Base-by-base conservation (phyloP, 1,284 basidiomycete species). In the Austroboletus niveus region DNA sequence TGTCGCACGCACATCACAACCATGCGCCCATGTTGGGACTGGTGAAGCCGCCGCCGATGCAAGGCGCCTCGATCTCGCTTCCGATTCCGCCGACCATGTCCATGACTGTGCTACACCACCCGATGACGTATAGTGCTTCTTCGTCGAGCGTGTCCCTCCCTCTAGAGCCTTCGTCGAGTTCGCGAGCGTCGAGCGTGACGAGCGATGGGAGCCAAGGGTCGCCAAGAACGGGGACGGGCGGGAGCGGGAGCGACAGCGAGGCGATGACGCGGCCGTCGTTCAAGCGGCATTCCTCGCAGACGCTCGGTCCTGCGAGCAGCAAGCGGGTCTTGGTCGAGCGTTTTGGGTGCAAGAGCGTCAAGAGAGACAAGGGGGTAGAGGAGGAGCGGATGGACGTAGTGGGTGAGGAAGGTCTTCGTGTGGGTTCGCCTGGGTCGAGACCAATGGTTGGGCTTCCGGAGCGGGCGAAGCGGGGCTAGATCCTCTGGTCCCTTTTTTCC, bases 211-310 rank as follows among this genome's bases (percentile, higher is more conserved):
- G 22, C 12, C 39, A 40, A 3, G 39, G 39, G 7, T 35, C 34
- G 15, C 34, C 34, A 12, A 11, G 15, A 2, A 66, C 57, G 44
- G 65, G 61, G 36, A 54, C 63, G 31, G 57, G 66, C 34, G 52
- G 61, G 32, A 61, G 67, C 46, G 61, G 61, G 38, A 59, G 58
- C 10, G 60, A 60, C 27, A 53, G 64, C 6, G 65, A 70, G 34
- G 55, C 62, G 12, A 60, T 72, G 27, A 53, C 63, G 31, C 69
- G 86, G 3, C 87, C 87, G 12, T 75, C 79, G 29, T 88, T 87
- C 64, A 89, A 89, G 71, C 74, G 87, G 27, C 66, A 87, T 31
- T 79, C 87, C 1, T 86, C 83, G 42, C 84, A 86, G 69, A 85
- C 84, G 8, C 68, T 89, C 6, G 86, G 76, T 1, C 83, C 85